Evolutionary conservation across 441 rosid genomes (phyloP), one percentile per base, ranked within the genome.

Genomic region (Populus hybrid): DNA sequence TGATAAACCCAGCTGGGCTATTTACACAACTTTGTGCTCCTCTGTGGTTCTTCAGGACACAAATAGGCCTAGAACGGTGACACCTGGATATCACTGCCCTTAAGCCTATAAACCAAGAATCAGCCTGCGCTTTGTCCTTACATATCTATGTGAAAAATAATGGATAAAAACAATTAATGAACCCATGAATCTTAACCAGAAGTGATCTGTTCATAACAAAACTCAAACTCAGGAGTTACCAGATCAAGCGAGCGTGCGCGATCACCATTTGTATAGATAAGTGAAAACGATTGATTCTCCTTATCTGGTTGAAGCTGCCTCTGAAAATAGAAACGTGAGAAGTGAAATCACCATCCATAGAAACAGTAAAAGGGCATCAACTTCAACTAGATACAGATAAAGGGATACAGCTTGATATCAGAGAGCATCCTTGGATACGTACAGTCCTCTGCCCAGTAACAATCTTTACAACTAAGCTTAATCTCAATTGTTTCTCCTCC

Each of bases 231-330:
- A 57, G 70, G 5, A 61, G 65, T 82, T 87, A 92, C 97, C 84
- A 92, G 87, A 90, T 92, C 94, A 64, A 92, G 82, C 50, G 95
- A 86, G 74, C 85, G 83, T 78, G 61, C n/a, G 7, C n/a, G n/a
- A 18, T 89, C 90, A 50, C 92, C 95, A 74, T 88, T 89, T 9
- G 90, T 87, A 75, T 87, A 88, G 30, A 88, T 81, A 66, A 92
- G 89, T 4, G 97, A 92, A 86, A 92, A 87, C 2, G 97, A 91
- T 79, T 89, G 95, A 4, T 87, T 85, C 84, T 86, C 89, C 81
- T 82, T 83, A 65, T 91, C 92, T 12, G 86, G 86, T 82, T 88
- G 94, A 79, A 82, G 85, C 40, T 88, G 91, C 71, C 87, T 88
- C 75, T 84, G 88, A 82, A 92, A 91, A 82, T 89, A 91, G 36